Evolutionary conservation across 2,329 filamentous ascomycete genomes (phyloP), one percentile per base, ranked within the genome.

Genomic region (Claviceps maximensis): DNA sequence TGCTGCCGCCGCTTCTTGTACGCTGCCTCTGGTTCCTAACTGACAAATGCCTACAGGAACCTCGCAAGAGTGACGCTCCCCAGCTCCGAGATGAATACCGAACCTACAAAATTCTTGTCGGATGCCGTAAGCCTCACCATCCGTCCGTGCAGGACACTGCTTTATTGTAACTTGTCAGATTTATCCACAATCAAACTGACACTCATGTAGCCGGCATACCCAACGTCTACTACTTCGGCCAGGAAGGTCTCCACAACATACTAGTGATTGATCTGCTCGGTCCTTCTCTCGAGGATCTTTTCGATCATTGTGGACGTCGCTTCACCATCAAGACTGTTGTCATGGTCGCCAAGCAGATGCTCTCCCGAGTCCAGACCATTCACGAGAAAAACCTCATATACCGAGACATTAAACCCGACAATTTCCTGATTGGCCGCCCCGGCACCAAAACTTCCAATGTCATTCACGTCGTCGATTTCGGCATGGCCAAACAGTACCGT

Each of bases 221-320:
- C 50, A 97, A 97, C 67, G 93, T 98, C 67, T 89, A 91, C 73
- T 98, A 93, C 91, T 98, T 97, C 72, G 93, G 93, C 61, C 97
- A 91, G 56, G 93, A 98, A 74, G 97, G 91, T 73, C 93, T 97
- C 75, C 97, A 98, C 83, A 97, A 98, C 73, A 93, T 93, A 69
- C 97, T 98, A 90, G 93, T 98, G 50, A 83, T 97, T 60, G 93
- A 98, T 67, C 83, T 98, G 29, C 86, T 98, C 54, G 93, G 93
- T 38, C 93, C 93, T 60, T 93, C 86, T 65, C 75, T 98, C 71
- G 93, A 98, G 74, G 93, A 98, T 68, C 80, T 98, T 40, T 98
- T 98, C 87, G 97, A 98, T 82, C 97, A 97, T 72, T 98, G 93
- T 83, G 97, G 97, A 83, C 87, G 93, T 71, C 97, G 97, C 71